Evolutionary conservation across 2,329 filamentous ascomycete genomes (phyloP).

Genomic region (Pseudopyricularia cyperi): DNA sequence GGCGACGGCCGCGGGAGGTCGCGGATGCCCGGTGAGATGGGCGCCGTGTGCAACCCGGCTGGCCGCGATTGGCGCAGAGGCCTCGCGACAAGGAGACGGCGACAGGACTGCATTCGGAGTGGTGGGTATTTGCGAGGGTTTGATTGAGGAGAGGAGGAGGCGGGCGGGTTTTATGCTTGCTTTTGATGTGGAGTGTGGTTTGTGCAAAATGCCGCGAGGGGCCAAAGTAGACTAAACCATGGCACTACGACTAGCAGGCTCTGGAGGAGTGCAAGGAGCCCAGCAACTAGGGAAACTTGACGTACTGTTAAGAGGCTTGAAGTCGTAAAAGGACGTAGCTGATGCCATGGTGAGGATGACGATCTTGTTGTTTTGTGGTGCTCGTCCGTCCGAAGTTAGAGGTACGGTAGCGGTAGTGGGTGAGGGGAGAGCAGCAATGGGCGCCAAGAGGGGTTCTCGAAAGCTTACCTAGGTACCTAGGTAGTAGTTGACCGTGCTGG

Average conservation of each 20-base stretch:
- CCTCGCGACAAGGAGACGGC: background rate
- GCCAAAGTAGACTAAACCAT: too few relatives aligned
- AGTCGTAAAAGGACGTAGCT: conserved; percentile 66
- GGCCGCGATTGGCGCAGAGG: background rate
- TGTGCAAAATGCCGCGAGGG: too few relatives aligned
- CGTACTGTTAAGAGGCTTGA: conserved; percentile 71
- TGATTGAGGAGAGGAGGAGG: background rate
- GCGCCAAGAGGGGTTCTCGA: too few relatives aligned
- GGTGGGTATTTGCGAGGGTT: background rate
- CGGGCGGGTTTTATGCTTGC: background rate
- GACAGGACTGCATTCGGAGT: background rate
- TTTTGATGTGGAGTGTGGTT: background rate
- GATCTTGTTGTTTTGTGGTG: background rate
- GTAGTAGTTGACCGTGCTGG: too few relatives aligned
- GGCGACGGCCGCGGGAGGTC: background rate
- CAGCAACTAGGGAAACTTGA: conserved; percentile 10
- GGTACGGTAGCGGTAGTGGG: background rate
- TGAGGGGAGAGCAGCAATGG: background rate
- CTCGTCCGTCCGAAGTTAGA: background rate
- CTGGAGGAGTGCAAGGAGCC: background rate
- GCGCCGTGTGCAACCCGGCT: background rate
- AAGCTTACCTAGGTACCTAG: too few relatives aligned
- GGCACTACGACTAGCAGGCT: background rate
- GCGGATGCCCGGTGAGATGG: background rate
- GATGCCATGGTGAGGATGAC: conserved; percentile 43